Conservation (phyloP, 202 grass and related monocot species). For the Miscanthus sacchariflorus region DNA sequence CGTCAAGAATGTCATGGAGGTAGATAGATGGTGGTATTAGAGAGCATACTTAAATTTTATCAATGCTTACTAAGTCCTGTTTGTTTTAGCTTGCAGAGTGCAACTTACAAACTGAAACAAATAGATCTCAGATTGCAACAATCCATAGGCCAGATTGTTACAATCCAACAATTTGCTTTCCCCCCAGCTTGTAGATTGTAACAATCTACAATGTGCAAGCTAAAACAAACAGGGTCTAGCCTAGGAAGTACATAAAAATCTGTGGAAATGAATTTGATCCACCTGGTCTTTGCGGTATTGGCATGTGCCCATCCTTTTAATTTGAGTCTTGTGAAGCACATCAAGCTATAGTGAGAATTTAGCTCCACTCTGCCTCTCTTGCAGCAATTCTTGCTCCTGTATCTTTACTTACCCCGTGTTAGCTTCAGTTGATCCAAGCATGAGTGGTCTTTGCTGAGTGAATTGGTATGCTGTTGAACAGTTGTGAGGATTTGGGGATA, state of each 20-base stretch:
- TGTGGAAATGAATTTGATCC: background rate
- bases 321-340: conserved; percentile 9
- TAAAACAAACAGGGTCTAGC: background rate
- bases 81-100: background rate
- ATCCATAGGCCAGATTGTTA: background rate
- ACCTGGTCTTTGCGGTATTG: background rate
- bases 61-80: background rate
- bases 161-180: background rate
- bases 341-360: background rate
- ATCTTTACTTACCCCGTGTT: background rate
- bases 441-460: background rate
- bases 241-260: background rate
- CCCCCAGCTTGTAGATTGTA: background rate
- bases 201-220: background rate
- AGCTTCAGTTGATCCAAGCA: background rate
- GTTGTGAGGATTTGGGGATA: background rate
- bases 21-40: background rate
- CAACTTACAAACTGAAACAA: background rate
- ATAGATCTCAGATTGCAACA: background rate
- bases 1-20: background rate
- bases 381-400: background rate
- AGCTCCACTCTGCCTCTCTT: background rate
- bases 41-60: background rate
- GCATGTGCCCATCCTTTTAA: background rate
- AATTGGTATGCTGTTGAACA: background rate